Base-by-base conservation (phyloP, 106 monocot genomes). In the Cymbidium sinense region DNA sequence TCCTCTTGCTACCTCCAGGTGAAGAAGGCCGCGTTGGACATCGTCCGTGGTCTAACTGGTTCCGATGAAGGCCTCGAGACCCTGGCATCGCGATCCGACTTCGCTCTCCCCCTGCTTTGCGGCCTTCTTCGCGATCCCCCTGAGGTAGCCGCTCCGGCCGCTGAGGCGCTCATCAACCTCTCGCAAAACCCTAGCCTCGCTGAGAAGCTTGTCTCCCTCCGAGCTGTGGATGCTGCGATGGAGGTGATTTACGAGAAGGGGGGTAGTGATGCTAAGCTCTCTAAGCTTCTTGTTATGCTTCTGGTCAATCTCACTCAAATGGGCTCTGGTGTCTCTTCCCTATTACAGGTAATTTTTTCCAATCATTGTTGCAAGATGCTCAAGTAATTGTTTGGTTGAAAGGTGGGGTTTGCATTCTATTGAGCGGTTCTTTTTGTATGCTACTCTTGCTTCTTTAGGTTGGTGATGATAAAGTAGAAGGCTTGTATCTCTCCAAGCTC, bases 391-490 rank as follows among this genome's bases (percentile, higher is more conserved):
- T 20, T 27, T 74, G 27, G 27, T 44, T 79, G 33, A 35, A 37
- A 39, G 33, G 37, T 1, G 21, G 37, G 33, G 10, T 33, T 27
- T 62, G 6, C 61, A 3, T 62, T 25, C 61, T 13, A 62, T 62
- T 27, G 9, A 25, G 23, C 6, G 15, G 34, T 28, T 13, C 34
- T 69, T 10, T 12, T 13, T 37, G 36, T 37, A 6, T 67, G 62
- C 39, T 80, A 20, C 73, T 77, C 70, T 20, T 81, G 20, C 65
- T 62, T 27, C n/a, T 17, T 54, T 69, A 99, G 98, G 84, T 88
- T 83, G 98, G 87, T 61, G 90, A 92, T 85, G 91, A 92, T 9
- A 94, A 90, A 79, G 72, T 91, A 76, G 90, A 99, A 85, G 98
- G 98, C 0, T 43, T 99, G 62, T 85, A 90, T 82, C 78, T 95